A percentile compares a stretch with the other conserved stretches of the same genome.
Conservation (phyloP, 805 yeast genomes). For the Lachancea meyersii region DNA sequence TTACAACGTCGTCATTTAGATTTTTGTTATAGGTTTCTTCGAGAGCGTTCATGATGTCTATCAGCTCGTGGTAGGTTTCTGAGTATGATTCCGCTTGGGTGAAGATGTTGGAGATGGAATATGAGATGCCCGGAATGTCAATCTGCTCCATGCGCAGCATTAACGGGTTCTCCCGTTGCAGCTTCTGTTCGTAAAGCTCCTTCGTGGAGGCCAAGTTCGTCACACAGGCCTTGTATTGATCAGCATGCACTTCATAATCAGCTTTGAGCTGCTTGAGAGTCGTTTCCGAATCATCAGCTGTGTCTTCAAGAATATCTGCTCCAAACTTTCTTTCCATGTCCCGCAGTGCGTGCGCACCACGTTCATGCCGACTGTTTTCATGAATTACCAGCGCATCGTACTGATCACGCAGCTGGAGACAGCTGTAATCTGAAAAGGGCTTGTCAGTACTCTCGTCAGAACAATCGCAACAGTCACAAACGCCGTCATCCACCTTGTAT, state of each 20-base stretch:
- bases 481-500: conserved; percentile 76
- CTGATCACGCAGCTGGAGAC: conserved; percentile 22
- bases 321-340: conserved; percentile 16
- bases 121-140: conserved; percentile 11
- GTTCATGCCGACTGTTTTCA: conserved; percentile 54
- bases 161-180: conserved; percentile 20
- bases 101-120: conserved; percentile 12
- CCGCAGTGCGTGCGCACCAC: conserved; percentile 40
- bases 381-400: conserved; percentile 23
- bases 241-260: conserved; percentile 7
- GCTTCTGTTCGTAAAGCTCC: conserved; percentile 15
- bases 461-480: conserved; percentile 98
- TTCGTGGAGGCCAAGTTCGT: conserved; percentile 18
- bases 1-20: conserved; percentile 82
- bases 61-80: conserved; percentile 20
- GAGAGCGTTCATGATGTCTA: conserved; percentile 42
- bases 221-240: conserved; percentile 16
- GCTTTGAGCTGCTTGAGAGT: conserved; percentile 2
- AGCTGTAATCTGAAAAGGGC: conserved; percentile 1
- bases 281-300: conserved; percentile 14
- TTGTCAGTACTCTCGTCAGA: conserved; percentile 55
- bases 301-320: conserved; percentile 10
- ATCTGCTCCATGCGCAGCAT: conserved; percentile 21
- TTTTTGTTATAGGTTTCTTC: conserved; percentile 65
- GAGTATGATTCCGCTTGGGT: conserved; percentile 19